Evolutionary conservation across 2,329 filamentous ascomycete species (phyloP).

Genomic region (Cladorrhinum sp.): DNA sequence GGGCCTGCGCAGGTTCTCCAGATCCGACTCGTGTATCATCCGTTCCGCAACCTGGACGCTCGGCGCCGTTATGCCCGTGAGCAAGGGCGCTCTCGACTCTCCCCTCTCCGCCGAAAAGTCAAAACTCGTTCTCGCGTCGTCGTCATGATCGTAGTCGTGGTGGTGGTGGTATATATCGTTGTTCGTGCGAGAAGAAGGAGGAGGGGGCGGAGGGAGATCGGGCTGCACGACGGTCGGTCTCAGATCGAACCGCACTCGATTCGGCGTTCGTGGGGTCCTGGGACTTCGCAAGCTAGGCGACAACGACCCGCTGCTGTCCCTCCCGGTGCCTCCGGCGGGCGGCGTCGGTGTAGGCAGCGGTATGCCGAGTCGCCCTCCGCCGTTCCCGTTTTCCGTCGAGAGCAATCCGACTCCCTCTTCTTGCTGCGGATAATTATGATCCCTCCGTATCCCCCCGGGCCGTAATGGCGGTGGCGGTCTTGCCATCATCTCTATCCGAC

Average conservation of each 20-base stretch:
- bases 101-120: conserved; percentile 39
- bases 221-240: conserved; percentile 42
- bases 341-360: conserved; percentile 7
- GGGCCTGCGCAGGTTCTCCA: conserved; percentile 52
- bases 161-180: conserved; percentile 26
- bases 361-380: neutral
- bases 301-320: neutral
- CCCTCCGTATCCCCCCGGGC: neutral
- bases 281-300: conserved; percentile 19
- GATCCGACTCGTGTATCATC: neutral
- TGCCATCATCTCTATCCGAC: neutral
- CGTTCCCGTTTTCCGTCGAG: neutral
- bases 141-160: conserved; percentile 32
- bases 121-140: conserved; percentile 28
- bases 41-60: conserved; percentile 63
- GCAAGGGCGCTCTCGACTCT: conserved; percentile 63
- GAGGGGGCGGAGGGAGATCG: neutral
- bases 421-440: neutral
- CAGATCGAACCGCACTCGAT: conserved; percentile 72
- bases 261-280: conserved; percentile 59
- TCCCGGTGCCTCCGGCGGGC: neutral
- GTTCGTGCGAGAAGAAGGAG: neutral
- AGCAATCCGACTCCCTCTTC: neutral
- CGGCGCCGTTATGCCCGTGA: conserved; percentile 81
- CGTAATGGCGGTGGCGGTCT: neutral